phyloP scores from a whole-genome alignment of 495 filamentous ascomycete genomes.

The Astrocystis sublimbata region DNA sequence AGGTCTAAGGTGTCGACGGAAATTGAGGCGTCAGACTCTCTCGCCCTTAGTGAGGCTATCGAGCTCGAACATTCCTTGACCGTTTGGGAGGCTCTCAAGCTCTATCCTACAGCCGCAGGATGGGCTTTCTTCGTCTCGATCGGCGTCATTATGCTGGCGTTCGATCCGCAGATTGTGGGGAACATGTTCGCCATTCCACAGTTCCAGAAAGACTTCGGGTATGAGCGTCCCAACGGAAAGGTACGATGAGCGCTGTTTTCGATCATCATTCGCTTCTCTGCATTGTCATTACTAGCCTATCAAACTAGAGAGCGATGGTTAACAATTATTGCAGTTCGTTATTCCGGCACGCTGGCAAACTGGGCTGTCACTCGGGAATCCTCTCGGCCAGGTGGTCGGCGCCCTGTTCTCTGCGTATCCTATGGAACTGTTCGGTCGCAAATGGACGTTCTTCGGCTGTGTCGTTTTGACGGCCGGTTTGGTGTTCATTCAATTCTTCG shows the following conservation, averaged over 20 bases:
- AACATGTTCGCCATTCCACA: constrained; percentile 48
- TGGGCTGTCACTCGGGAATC: constrained; percentile 47
- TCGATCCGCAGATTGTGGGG: constrained; percentile 46
- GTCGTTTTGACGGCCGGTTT: constrained; percentile 46
- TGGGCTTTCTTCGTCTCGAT: constrained; percentile 47
- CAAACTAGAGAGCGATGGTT: constrained; percentile 1
- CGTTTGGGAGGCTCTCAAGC: constrained; percentile 36
- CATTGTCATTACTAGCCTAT: neutral
- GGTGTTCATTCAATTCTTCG: constrained; percentile 62
- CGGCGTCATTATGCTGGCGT: constrained; percentile 49
- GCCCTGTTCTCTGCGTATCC: constrained; percentile 49
- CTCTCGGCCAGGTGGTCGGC: constrained; percentile 49
- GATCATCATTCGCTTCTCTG: neutral
- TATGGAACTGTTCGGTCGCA: constrained; percentile 48
- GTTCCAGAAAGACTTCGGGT: constrained; percentile 48
- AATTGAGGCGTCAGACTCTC: constrained; percentile 24
- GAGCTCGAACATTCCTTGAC: constrained; percentile 35
- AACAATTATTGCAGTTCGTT: constrained; percentile 26
- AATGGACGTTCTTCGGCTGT: constrained; percentile 45
- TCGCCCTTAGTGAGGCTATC: constrained; percentile 35
- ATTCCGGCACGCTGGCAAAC: constrained; percentile 51
- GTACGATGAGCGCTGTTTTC: constrained; percentile 24
- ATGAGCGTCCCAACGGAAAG: constrained; percentile 31
- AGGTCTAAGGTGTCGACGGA: constrained; percentile 16
- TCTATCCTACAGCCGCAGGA: constrained; percentile 44